A percentile compares a stretch with the other conserved stretches of the same genome.
phyloP scores from a whole-genome alignment of 345 rosid genomes.

The Gossypioides kirkii region DNA sequence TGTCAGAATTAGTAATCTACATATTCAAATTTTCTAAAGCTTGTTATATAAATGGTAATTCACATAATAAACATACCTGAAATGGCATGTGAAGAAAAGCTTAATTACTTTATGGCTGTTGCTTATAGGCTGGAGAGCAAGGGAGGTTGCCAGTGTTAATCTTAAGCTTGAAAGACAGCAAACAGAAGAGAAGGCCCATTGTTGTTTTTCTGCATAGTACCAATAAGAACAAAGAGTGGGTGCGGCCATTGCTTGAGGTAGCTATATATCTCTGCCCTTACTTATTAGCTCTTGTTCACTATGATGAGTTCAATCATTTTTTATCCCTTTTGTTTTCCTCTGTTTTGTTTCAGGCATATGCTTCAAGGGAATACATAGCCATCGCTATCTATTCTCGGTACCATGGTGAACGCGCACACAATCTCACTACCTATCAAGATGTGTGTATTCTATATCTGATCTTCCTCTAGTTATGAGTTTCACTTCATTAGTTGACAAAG shows the following conservation, averaged over 20 bases:
- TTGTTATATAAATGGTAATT: not conserved
- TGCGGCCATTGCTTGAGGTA: constrained; percentile 85
- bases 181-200: constrained; percentile 48
- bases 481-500: not conserved
- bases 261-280: not conserved
- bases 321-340: not conserved
- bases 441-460: constrained; percentile 28
- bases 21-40: not conserved
- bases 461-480: not conserved
- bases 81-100: not conserved
- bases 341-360: constrained; percentile 63
- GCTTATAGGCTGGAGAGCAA: constrained; percentile 58
- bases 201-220: constrained; percentile 82
- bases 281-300: not conserved
- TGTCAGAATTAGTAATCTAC: not conserved
- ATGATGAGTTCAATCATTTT: not conserved
- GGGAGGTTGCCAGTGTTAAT: constrained; percentile 67
- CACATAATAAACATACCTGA: not conserved
- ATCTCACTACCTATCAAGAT: constrained; percentile 59
- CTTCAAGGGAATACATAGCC: constrained; percentile 78
- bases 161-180: constrained; percentile 49
- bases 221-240: constrained; percentile 66
- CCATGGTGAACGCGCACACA: constrained; percentile 77
- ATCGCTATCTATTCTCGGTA: constrained; percentile 81
- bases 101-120: not conserved